A percentile compares a stretch with the other conserved stretches of the same genome.
phyloP scores from a whole-genome alignment of 495 filamentous ascomycete species.

The Oleoguttula mirabilis region DNA sequence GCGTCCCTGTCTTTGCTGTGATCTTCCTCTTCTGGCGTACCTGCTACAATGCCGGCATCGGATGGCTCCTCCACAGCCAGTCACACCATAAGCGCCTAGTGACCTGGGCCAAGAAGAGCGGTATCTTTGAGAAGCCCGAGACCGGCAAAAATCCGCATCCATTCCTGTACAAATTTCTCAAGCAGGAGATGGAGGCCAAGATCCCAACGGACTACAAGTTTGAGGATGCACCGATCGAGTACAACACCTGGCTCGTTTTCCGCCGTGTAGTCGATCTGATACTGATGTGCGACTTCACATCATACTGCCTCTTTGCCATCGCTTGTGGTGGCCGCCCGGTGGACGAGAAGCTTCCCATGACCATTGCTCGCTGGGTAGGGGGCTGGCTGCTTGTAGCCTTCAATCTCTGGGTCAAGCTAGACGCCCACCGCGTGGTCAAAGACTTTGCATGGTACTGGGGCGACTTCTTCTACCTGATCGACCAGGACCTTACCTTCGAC shows the following conservation, averaged over 20 bases:
- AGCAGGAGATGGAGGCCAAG: conserved; percentile 83
- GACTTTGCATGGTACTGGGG: conserved; percentile 99
- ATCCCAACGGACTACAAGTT: conserved; percentile 91
- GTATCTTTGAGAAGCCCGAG: conserved; percentile 73
- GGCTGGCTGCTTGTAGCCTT: conserved; percentile 76
- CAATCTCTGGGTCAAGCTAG: conserved; percentile 97
- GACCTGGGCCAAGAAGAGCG: conserved; percentile 72
- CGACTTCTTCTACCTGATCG: conserved; percentile 97
- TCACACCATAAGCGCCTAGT: conserved; percentile 78
- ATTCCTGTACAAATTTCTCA: conserved; percentile 66
- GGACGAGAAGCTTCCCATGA: conserved; percentile 57
- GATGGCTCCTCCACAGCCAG: conserved; percentile 76
- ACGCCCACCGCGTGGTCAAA: conserved; percentile 96
- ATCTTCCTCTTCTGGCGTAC: conserved; percentile 87
- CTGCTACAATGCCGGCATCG: conserved; percentile 87
- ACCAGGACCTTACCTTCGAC: conserved; percentile 95
- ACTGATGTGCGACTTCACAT: conserved; percentile 95
- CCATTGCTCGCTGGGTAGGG: conserved; percentile 62
- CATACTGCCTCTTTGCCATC: conserved; percentile 89
- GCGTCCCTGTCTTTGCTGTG: conserved; percentile 62
- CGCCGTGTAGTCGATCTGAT: conserved; percentile 89
- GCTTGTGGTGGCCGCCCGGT: conserved; percentile 66
- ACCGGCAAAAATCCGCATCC: conserved; percentile 72
- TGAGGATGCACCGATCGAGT: conserved; percentile 85
- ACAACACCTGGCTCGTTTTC: conserved; percentile 97